Conservation (phyloP, 352 stramenopile species). For the Pythium aphanidermatum region DNA sequence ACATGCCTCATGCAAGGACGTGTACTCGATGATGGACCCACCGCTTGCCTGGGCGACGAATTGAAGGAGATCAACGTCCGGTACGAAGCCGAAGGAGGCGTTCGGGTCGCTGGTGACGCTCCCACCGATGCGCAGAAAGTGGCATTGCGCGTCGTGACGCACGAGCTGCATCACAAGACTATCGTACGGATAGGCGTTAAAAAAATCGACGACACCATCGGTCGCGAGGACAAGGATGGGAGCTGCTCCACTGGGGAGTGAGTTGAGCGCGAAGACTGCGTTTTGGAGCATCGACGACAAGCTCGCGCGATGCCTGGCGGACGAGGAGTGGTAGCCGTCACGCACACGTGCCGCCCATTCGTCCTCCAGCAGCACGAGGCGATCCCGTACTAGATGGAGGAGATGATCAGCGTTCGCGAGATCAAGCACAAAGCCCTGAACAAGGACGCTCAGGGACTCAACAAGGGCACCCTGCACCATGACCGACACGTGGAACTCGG, state of each 20-base stretch:
- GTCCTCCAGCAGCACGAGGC: slow-evolving; percentile 78
- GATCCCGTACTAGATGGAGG: slow-evolving; percentile 62
- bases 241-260: slow-evolving; percentile 61
- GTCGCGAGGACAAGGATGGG: slow-evolving; percentile 82
- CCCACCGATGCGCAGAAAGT: slow-evolving; percentile 73
- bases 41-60: slow-evolving; percentile 71
- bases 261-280: slow-evolving; percentile 81
- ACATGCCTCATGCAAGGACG: slow-evolving; percentile 44
- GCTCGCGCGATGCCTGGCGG: slow-evolving; percentile 31
- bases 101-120: slow-evolving; percentile 40
- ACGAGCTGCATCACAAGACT: slow-evolving; percentile 86
- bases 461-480: slow-evolving; percentile 74
- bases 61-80: slow-evolving; percentile 68
- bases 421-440: slow-evolving; percentile 76
- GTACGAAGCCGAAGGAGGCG: slow-evolving; percentile 80
- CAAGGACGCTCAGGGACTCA: slow-evolving; percentile 74
- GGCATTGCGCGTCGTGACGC: slow-evolving; percentile 81
- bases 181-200: slow-evolving; percentile 76
- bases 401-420: slow-evolving; percentile 44
- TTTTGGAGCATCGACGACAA: slow-evolving; percentile 83
- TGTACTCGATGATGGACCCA: slow-evolving; percentile 63
- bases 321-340: no score
- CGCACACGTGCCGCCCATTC: slow-evolving; percentile 72
- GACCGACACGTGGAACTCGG: slow-evolving; percentile 75
- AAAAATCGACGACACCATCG: slow-evolving; percentile 79